phyloP scores from a whole-genome alignment of 176 grass and related monocot species.

The Lolium perenne region DNA sequence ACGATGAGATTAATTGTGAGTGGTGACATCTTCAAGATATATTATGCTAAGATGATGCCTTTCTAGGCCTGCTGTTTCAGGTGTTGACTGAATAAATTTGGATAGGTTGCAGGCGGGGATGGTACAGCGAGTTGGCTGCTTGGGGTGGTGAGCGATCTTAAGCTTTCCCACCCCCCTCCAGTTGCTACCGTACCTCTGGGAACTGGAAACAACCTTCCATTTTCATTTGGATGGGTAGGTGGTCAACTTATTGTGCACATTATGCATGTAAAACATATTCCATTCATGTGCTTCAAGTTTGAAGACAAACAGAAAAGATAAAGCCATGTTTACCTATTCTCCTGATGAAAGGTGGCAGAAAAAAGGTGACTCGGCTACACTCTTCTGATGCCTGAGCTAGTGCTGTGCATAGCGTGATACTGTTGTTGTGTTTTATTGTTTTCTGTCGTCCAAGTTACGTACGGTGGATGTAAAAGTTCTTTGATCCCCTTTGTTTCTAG shows the following conservation, averaged over 20 bases:
- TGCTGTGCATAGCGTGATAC: slow-evolving; percentile 1
- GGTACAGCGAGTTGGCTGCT: slow-evolving; percentile 97
- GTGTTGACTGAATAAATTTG: slow-evolving; percentile 39
- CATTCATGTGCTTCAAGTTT: background rate
- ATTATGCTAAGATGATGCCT: slow-evolving; percentile 19
- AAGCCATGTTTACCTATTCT: slow-evolving; percentile 14
- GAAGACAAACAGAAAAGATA: background rate
- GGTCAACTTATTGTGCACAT: slow-evolving; percentile 7
- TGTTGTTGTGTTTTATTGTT: background rate
- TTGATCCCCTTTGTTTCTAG: slow-evolving; percentile 21
- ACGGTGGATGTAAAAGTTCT: slow-evolving; percentile 7
- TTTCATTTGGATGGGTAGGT: slow-evolving; percentile 94
- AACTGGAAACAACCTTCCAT: slow-evolving; percentile 97
- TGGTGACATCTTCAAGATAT: slow-evolving; percentile 41
- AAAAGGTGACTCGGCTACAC: background rate
- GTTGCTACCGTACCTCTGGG: slow-evolving; percentile 90
- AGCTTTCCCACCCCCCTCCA: slow-evolving; percentile 71
- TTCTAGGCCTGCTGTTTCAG: background rate
- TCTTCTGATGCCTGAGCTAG: background rate
- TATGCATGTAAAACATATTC: slow-evolving; percentile 17
- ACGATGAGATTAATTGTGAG: slow-evolving; percentile 89
- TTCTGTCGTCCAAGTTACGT: background rate
- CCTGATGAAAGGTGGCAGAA: slow-evolving; percentile 3
- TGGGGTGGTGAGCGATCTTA: slow-evolving; percentile 92
- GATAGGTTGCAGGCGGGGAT: slow-evolving; percentile 95